A percentile compares a stretch with the other conserved stretches of the same genome.
phyloP scores from a whole-genome alignment of 225 moss, liverwort and hornwort species.

The Physcomitrellopsis africana region DNA sequence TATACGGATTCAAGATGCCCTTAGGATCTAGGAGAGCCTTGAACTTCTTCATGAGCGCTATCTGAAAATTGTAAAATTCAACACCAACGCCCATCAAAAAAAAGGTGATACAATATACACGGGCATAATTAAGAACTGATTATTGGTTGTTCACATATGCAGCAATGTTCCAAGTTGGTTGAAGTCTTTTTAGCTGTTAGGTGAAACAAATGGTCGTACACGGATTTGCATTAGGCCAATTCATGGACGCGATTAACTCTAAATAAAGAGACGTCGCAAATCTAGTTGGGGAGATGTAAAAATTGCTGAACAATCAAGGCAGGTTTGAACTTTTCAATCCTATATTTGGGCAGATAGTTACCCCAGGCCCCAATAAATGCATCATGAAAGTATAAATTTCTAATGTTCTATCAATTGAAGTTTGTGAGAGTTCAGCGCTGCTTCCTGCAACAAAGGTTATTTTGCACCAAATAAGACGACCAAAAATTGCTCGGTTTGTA shows the following conservation, averaged over 20 bases:
- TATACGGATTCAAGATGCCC: constrained; percentile 97
- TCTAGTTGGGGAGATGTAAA: constrained; percentile 30
- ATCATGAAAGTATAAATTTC: constrained; percentile 10
- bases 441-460: background rate
- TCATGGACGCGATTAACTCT: constrained; percentile 6
- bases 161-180: constrained; percentile 5
- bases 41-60: constrained; percentile 78
- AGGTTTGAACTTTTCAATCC: constrained; percentile 6
- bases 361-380: constrained; percentile 12
- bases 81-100: constrained; percentile 22
- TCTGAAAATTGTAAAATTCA: constrained; percentile 51
- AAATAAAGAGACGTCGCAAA: constrained; percentile 19
- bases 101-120: background rate
- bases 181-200: constrained; percentile 26
- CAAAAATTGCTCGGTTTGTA: constrained; percentile 25
- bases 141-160: background rate
- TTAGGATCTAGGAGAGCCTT: constrained; percentile 78
- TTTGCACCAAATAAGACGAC: constrained; percentile 24
- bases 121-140: constrained; percentile 5
- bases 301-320: constrained; percentile 7
- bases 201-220: constrained; percentile 10
- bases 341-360: constrained; percentile 19
- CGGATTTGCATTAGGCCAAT: constrained; percentile 13
- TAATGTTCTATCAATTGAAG: background rate
- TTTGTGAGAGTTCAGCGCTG: background rate